phyloP scores from a whole-genome alignment of 352 stramenopile species.

The Pythium aristosporum region DNA sequence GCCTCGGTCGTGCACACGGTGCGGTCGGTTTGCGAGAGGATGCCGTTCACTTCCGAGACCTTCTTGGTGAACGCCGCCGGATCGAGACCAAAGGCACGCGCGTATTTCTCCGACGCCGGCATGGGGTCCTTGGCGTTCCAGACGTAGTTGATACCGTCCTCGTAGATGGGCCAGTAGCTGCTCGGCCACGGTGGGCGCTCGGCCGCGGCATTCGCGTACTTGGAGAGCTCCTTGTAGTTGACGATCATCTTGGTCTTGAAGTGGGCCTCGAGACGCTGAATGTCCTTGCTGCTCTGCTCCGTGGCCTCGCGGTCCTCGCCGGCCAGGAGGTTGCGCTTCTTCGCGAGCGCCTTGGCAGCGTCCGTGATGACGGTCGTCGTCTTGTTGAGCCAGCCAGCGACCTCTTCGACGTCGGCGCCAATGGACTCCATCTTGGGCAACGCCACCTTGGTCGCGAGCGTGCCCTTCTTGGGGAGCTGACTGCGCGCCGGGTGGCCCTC shows the following conservation, averaged over 20 bases:
- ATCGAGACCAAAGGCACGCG: conserved; percentile 14
- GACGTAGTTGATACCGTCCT: conserved; percentile 62
- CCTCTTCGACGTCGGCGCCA: conserved; percentile 10
- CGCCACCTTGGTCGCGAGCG: conserved; percentile 15
- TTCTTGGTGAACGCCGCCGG: conserved; percentile 20
- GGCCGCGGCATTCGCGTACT: conserved; percentile 11
- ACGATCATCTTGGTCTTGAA: conserved; percentile 7
- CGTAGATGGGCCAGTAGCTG: conserved; percentile 65
- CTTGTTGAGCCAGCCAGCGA: conserved; percentile 21
- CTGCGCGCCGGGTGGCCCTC: conserved; percentile 4
- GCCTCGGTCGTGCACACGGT: conserved; percentile 4
- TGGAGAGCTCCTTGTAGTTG: conserved; percentile 9
- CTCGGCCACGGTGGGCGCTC: conserved; percentile 8
- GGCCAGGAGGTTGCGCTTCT: background rate
- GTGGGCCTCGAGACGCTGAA: conserved; percentile 11
- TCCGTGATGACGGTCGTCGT: conserved; percentile 1
- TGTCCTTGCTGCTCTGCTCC: conserved; percentile 8
- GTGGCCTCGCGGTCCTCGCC: conserved; percentile 7
- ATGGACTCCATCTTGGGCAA: conserved; percentile 7
- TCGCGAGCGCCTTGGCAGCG: background rate
- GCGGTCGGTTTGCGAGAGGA: background rate
- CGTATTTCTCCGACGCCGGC: conserved; percentile 30
- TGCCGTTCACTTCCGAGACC: conserved; percentile 16
- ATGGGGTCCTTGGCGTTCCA: conserved; percentile 19
- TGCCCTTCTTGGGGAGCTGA: background rate